phyloP scores from a whole-genome alignment of 768 basidiomycete genomes.

The Lactifluus subvellereus region DNA sequence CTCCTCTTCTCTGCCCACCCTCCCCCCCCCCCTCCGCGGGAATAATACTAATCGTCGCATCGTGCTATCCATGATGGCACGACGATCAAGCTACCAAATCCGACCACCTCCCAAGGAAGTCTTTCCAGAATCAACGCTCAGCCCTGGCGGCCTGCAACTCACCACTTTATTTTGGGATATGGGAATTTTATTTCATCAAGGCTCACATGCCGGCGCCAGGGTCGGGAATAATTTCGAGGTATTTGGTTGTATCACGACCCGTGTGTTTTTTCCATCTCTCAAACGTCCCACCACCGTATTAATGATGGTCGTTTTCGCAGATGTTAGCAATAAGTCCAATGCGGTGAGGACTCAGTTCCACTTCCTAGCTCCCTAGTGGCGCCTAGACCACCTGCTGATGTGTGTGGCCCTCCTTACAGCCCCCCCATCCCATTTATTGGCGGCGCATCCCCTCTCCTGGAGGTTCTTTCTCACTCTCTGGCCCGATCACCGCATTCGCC shows the following conservation, averaged over 20 bases:
- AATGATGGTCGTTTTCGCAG: neutral
- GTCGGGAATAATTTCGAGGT: conserved; percentile 22
- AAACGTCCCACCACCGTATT: neutral
- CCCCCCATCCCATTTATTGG: conserved; percentile 17
- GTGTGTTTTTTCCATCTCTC: conserved; percentile 2
- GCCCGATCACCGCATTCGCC: conserved; percentile 8
- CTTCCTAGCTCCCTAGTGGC: neutral
- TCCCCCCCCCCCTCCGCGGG: neutral
- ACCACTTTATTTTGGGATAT: conserved; percentile 23
- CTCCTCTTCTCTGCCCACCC: neutral
- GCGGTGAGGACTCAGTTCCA: conserved; percentile 7
- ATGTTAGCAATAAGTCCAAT: conserved; percentile 15
- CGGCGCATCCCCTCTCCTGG: conserved; percentile 19
- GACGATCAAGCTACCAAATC: conserved; percentile 21
- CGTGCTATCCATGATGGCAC: conserved; percentile 7
- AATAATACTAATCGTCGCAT: neutral
- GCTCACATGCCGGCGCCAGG: conserved; percentile 20
- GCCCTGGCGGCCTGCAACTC: conserved; percentile 22
- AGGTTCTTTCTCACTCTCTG: conserved; percentile 16
- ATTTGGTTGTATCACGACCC: conserved; percentile 21
- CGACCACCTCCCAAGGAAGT: conserved; percentile 23
- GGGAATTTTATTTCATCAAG: conserved; percentile 20
- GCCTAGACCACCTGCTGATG: conserved; percentile 2
- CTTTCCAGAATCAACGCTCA: conserved; percentile 23
- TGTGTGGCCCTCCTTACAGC: neutral